phyloP scores from a whole-genome alignment of 83 land plant species.

The Thuja plicata region DNA sequence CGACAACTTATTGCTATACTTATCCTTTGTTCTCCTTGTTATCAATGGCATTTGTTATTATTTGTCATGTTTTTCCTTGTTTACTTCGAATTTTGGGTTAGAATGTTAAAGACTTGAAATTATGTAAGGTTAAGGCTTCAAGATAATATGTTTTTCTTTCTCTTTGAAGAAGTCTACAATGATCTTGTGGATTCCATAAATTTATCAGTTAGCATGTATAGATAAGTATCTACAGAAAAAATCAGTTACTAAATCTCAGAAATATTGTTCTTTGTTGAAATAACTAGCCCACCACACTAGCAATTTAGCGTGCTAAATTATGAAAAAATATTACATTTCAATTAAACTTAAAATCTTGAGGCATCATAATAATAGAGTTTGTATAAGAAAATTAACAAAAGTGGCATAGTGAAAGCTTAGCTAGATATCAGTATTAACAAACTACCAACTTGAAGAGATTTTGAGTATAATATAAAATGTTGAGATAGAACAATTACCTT shows the following conservation, averaged over 20 bases:
- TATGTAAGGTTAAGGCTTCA: neutral
- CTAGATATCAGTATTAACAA: neutral
- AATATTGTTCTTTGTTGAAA: neutral
- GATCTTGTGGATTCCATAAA: neutral
- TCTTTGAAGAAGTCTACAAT: neutral
- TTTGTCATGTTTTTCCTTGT: neutral
- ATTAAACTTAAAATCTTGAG: neutral
- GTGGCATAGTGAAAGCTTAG: neutral
- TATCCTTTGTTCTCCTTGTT: neutral
- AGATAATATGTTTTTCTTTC: neutral
- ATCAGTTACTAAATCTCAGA: neutral
- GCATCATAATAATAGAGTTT: too few relatives aligned
- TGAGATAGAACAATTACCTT: conserved; percentile 48
- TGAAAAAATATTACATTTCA: neutral
- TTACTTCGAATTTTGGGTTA: neutral
- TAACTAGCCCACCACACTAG: neutral
- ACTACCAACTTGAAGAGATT: neutral
- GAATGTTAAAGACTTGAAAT: neutral
- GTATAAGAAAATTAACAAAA: neutral
- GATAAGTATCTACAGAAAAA: neutral
- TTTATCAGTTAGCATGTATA: neutral
- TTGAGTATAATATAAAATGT: neutral
- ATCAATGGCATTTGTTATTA: neutral
- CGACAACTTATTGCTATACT: neutral
- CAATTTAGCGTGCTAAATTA: neutral